A percentile compares a stretch with the other conserved stretches of the same genome.
These are phyloP conservation scores for Solanum piurae DNA, from an alignment of 257 asterid species.

Conservation along the genomic window DNA sequence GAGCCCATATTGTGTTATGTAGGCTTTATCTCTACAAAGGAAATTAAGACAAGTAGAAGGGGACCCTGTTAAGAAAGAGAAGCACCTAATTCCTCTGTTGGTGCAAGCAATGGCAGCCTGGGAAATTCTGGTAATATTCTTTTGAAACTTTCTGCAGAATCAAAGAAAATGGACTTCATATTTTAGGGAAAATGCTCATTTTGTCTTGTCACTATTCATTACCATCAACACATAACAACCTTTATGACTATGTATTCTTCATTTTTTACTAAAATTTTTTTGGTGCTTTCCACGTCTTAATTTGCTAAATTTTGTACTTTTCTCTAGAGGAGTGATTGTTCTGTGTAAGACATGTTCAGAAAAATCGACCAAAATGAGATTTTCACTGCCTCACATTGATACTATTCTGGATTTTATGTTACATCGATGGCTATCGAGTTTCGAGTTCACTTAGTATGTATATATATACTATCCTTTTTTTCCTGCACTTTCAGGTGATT, in stretches of 20 bases:
- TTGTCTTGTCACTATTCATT: constrained; percentile 1
- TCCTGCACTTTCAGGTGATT: background rate
- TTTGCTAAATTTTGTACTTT: background rate
- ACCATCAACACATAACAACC: background rate
- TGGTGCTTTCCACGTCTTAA: background rate
- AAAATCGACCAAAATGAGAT: background rate
- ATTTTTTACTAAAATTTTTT: background rate
- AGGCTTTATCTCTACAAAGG: background rate
- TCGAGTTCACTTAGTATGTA: background rate
- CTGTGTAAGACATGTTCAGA: background rate
- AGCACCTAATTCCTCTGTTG: constrained; percentile 3
- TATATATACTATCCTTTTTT: background rate
- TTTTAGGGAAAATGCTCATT: background rate
- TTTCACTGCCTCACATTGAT: background rate
- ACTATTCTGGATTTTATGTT: background rate
- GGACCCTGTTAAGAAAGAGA: background rate
- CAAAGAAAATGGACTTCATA: background rate
- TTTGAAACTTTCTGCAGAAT: background rate
- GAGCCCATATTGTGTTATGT: background rate
- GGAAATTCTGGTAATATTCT: background rate
- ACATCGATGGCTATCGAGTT: background rate
- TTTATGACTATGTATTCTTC: background rate
- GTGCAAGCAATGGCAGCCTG: background rate
- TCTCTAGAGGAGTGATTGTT: background rate
- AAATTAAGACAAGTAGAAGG: background rate